Evolutionary conservation across 495 filamentous ascomycete species (phyloP), one percentile per base, ranked within the genome.

Genomic region (Podospora didyma): DNA sequence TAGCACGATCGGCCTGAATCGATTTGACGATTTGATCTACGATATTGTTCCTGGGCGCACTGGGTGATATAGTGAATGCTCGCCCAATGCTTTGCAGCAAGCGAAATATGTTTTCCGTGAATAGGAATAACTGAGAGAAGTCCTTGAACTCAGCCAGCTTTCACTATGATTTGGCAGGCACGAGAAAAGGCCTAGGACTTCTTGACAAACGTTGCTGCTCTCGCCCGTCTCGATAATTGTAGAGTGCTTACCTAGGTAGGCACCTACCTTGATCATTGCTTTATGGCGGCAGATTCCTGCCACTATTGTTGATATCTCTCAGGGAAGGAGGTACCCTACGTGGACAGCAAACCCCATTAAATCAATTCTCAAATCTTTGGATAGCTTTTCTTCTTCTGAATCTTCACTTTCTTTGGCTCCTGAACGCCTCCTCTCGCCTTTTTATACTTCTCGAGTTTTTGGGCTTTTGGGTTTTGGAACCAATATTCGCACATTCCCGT

Each of bases 1-100:
- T 69, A 66, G 60, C 68, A 72, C 60, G 69, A 69, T 59, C 61
- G 59, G 68, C 74, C 70, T 75, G 61, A 66, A 70, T 72, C 61
- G 26, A 70, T 61, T 61, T 65, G 54, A 67, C 53, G 63, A 70
- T 48, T 51, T 67, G 56, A 64, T 53, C 50, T 53, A 59, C 51
- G 46, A 61, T 19, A n/a, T 31, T 20, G 12, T 9, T 53, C 39
- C 28, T 14, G 39, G 39, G 39, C 39, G 2, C 7, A 2, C 10
- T 10, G 7, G 17, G 28, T 23, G 31, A 20, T 39, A 12, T 51
- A 17, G 46, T 34, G 37, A 46, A 54, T 49, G 20, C 16, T 49
- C n/a, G n/a, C n/a, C n/a, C 11, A 24, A 6, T 50, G 46, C 19
- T 20, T 50, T 22, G 44, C 11, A 14, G 26, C 26, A 31, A 31